Conservation (phyloP, 2,329 filamentous ascomycete genomes). For the Aureobasidium namibiae region DNA sequence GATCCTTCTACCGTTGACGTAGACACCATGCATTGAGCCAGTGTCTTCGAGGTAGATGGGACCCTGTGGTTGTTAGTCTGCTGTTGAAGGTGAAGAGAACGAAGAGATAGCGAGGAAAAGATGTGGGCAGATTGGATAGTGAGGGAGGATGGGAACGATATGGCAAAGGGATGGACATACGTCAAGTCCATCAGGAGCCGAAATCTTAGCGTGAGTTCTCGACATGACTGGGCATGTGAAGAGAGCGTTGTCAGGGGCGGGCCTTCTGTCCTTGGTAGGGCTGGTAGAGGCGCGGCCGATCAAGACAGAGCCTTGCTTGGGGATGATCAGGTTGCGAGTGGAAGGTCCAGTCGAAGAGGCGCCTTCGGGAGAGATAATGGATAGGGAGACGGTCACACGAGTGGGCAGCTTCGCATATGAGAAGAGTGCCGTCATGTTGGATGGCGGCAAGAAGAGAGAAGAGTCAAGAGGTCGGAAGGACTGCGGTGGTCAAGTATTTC, state of each 20-base stretch:
- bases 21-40: constrained; percentile 27
- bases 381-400: background rate
- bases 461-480: background rate
- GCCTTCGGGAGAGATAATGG: background rate
- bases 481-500: background rate
- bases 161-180: background rate
- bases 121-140: background rate
- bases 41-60: constrained; percentile 24
- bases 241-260: constrained; percentile 23
- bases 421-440: background rate
- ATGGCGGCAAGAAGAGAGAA: background rate
- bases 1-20: constrained; percentile 23
- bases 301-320: constrained; percentile 19
- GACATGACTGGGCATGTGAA: constrained; percentile 31
- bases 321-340: background rate
- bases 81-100: constrained; percentile 7
- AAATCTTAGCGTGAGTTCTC: constrained; percentile 27
- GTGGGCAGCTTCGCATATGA: background rate
- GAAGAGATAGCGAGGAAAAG: background rate
- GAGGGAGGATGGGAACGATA: background rate
- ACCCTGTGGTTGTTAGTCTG: constrained; percentile 1
- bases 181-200: constrained; percentile 5
- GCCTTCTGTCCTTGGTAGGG: constrained; percentile 25
- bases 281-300: constrained; percentile 38
- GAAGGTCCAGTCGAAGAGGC: background rate